Percentiles rank a stretch among this genome's conserved stretches.
These are phyloP conservation scores for Hypoxylon lienhwacheense DNA, from an alignment of 495 filamentous ascomycete genomes.

Conservation along the genomic window DNA sequence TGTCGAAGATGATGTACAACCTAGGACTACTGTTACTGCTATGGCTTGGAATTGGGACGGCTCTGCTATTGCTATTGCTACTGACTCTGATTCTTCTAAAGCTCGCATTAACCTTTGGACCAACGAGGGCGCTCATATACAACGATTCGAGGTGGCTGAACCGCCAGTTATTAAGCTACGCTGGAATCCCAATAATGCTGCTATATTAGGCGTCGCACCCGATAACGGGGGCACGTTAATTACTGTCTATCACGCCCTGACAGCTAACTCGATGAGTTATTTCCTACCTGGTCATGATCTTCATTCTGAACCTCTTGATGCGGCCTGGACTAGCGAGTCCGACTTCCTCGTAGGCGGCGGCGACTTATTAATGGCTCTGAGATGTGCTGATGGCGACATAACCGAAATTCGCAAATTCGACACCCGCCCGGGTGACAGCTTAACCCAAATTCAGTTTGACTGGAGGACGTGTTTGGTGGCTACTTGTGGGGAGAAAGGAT, in stretches of 20 bases:
- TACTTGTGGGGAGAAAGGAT: conserved; percentile 53
- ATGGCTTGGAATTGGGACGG: conserved; percentile 75
- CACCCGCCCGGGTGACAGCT: conserved; percentile 45
- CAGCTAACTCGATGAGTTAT: conserved; percentile 44
- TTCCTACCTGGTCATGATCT: conserved; percentile 50
- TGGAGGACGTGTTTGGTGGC: conserved; percentile 48
- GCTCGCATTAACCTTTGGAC: conserved; percentile 71
- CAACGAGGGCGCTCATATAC: conserved; percentile 55
- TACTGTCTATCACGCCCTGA: conserved; percentile 52
- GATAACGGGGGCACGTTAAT: conserved; percentile 52
- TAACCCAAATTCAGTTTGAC: conserved; percentile 55
- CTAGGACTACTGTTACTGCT: conserved; percentile 56
- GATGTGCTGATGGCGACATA: conserved; percentile 44
- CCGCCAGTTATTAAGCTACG: conserved; percentile 60
- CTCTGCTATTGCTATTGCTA: conserved; percentile 67
- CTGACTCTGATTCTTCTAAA: conserved; percentile 60
- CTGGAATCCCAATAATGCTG: conserved; percentile 60
- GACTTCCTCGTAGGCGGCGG: conserved; percentile 64
- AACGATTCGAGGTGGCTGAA: conserved; percentile 50
- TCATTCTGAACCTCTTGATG: conserved; percentile 53
- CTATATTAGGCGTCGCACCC: conserved; percentile 59
- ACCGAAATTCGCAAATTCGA: conserved; percentile 44
- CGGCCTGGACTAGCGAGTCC: conserved; percentile 60
- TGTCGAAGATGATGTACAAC: conserved; percentile 50
- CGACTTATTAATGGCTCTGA: conserved; percentile 49